These are phyloP conservation scores for Triangularia setosa DNA, from an alignment of 2,329 filamentous ascomycete genomes.

Conservation along the genomic window DNA sequence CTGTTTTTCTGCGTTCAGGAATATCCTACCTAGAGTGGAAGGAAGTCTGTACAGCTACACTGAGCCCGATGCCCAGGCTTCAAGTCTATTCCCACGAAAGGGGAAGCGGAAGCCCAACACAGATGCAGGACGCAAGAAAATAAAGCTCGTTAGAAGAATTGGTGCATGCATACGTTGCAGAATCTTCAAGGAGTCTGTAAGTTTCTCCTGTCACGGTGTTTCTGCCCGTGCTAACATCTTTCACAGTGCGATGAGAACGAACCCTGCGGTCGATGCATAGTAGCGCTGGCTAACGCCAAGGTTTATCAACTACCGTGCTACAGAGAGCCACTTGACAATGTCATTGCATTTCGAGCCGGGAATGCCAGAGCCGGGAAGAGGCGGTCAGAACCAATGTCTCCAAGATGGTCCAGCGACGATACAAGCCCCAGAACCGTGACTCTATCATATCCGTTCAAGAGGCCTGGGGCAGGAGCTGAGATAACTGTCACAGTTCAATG, in stretches of 20 bases:
- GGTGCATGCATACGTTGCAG: background rate
- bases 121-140: background rate
- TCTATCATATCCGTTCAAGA: background rate
- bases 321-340: background rate
- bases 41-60: background rate
- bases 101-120: background rate
- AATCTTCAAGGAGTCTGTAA: background rate
- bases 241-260: background rate
- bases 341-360: background rate
- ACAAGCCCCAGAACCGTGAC: background rate
- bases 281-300: background rate
- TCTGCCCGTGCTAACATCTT: background rate
- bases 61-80: background rate
- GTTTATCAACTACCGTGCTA: background rate
- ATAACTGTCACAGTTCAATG: background rate
- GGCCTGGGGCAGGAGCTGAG: background rate
- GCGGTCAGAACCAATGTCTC: background rate
- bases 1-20: background rate
- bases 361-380: background rate
- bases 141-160: background rate
- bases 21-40: background rate
- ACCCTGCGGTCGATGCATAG: background rate
- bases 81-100: background rate
- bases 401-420: background rate
- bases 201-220: background rate